phyloP scores from a whole-genome alignment of 352 stramenopile genomes.

The Globisporangium splendens region DNA sequence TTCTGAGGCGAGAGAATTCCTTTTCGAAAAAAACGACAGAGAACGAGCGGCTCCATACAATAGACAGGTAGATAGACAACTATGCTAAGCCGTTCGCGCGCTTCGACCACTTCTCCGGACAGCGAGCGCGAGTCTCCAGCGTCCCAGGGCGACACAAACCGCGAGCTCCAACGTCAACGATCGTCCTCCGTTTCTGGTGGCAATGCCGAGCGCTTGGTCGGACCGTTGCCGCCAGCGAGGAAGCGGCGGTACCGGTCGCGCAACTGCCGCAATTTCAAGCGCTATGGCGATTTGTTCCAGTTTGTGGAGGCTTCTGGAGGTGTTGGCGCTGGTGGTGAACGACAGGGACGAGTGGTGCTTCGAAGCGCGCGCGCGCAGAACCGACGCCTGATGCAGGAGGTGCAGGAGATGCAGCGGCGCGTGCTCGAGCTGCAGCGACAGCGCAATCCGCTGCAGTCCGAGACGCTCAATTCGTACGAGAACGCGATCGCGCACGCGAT shows the following conservation, averaged over 20 bases:
- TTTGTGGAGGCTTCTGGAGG: neutral
- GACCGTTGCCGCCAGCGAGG: neutral
- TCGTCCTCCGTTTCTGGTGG: too few relatives aligned
- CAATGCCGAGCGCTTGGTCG: neutral
- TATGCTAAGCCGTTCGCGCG: too few relatives aligned
- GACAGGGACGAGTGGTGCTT: neutral
- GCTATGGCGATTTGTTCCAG: slow-evolving; percentile 10
- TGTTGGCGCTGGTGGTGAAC: neutral
- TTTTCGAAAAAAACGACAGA: too few relatives aligned
- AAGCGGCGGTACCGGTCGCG: slow-evolving; percentile 20
- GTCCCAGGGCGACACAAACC: too few relatives aligned
- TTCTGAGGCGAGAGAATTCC: too few relatives aligned
- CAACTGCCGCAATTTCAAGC: slow-evolving; percentile 22
- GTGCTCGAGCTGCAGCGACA: slow-evolving; percentile 32
- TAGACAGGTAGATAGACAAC: too few relatives aligned
- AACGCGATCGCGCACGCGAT: slow-evolving; percentile 34
- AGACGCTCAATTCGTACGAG: slow-evolving; percentile 22
- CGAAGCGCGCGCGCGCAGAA: neutral
- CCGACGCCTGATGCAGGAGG: slow-evolving; percentile 13
- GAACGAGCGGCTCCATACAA: too few relatives aligned
- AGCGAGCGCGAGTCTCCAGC: too few relatives aligned
- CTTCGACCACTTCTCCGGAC: too few relatives aligned
- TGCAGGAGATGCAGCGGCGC: slow-evolving; percentile 27
- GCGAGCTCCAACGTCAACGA: too few relatives aligned
- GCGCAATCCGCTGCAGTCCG: slow-evolving; percentile 33